These are phyloP conservation scores for Diaporthe nobilis DNA, from an alignment of 2,329 filamentous ascomycete species.

Conservation along the genomic window DNA sequence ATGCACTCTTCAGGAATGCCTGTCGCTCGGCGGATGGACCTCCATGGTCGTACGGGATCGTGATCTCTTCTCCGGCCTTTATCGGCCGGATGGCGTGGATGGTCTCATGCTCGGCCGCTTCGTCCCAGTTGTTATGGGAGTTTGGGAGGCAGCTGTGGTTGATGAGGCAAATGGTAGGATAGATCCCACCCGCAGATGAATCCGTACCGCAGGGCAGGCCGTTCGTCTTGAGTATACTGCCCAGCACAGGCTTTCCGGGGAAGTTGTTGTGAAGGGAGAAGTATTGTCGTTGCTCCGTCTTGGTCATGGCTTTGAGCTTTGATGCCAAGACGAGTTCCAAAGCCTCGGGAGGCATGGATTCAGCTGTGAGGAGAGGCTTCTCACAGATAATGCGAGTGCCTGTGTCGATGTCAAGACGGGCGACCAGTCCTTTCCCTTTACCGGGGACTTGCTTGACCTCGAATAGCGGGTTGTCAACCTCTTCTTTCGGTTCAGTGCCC, in stretches of 20 bases:
- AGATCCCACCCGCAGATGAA: constrained; percentile 46
- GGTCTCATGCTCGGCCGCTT: constrained; percentile 46
- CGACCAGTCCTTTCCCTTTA: constrained; percentile 13
- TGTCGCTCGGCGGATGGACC: constrained; percentile 18
- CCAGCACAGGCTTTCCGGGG: constrained; percentile 46
- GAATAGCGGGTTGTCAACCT: neutral
- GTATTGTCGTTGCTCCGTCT: constrained; percentile 22
- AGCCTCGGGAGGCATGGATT: neutral
- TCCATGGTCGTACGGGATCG: constrained; percentile 46
- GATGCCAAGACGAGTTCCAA: neutral
- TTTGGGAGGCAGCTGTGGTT: constrained; percentile 54
- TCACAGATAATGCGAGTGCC: constrained; percentile 31
- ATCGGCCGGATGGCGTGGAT: constrained; percentile 50
- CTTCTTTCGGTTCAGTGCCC: neutral
- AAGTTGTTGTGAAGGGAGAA: constrained; percentile 51
- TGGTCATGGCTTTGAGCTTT: constrained; percentile 23
- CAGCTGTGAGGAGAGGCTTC: constrained; percentile 24
- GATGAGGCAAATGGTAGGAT: constrained; percentile 50
- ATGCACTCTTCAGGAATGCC: neutral
- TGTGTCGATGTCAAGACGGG: constrained; percentile 14
- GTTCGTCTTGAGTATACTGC: constrained; percentile 50
- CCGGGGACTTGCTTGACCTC: constrained; percentile 15
- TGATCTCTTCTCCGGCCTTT: constrained; percentile 49
- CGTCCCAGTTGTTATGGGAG: constrained; percentile 49
- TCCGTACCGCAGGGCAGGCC: constrained; percentile 49